Percentiles rank a stretch among this genome's conserved stretches.
Evolutionary conservation across 306 rosid genomes (phyloP).

Genomic region (Cucurbita argyrosperma): DNA sequence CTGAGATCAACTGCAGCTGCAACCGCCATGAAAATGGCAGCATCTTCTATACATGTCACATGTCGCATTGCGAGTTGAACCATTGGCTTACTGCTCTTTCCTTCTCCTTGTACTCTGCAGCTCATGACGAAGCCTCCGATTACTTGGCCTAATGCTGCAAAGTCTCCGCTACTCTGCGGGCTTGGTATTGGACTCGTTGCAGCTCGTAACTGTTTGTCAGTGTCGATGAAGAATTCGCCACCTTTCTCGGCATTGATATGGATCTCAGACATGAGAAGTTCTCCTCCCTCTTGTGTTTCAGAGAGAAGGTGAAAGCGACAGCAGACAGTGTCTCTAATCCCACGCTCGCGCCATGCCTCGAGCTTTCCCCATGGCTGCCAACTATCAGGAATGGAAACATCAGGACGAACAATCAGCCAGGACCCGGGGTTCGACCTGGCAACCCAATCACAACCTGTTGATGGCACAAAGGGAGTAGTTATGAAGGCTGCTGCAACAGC

Average conservation of each 20-base stretch:
- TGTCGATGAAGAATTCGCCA: conserved; percentile 77
- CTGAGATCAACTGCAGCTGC: conserved; percentile 86
- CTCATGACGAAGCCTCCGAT: conserved; percentile 86
- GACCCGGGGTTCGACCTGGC: conserved; percentile 87
- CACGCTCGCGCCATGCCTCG: conserved; percentile 93
- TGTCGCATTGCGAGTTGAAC: conserved; percentile 85
- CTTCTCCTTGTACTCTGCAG: conserved; percentile 86
- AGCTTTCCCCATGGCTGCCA: conserved; percentile 99
- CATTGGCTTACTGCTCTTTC: conserved; percentile 55
- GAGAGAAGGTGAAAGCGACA: conserved; percentile 66
- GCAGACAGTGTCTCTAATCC: conserved; percentile 59
- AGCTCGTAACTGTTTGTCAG: conserved; percentile 53
- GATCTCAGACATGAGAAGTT: conserved; percentile 66
- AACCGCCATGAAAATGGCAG: conserved; percentile 92
- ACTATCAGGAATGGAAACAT: conserved; percentile 52
- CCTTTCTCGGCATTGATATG: conserved; percentile 76
- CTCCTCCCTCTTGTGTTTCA: conserved; percentile 62
- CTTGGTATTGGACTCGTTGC: conserved; percentile 60
- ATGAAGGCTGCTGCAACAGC: conserved; percentile 98
- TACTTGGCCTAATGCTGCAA: conserved; percentile 46
- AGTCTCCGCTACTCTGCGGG: conserved; percentile 89
- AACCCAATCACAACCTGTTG: conserved; percentile 94
- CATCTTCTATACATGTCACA: conserved; percentile 77
- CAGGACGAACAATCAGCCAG: conserved; percentile 87
- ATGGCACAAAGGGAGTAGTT: conserved; percentile 97